Evolutionary conservation across 208 protist genomes (phyloP), one percentile per base, ranked within the genome.

Genomic region (Leishmania amazonensis): DNA sequence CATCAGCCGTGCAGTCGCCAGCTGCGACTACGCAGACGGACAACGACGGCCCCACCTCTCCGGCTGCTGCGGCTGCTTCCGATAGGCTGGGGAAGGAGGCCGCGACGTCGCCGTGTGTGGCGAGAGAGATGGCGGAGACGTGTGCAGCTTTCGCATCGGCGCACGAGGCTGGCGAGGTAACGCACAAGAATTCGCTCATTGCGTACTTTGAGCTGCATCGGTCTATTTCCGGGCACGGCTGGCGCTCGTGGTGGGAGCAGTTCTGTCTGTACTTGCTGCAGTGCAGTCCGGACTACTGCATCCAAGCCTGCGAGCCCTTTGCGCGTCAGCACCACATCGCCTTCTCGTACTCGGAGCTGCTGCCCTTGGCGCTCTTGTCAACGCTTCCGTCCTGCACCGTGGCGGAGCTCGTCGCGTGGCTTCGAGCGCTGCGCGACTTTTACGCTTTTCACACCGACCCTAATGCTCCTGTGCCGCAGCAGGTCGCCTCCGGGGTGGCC

Each of bases 181-280:
- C 75, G 51, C 75, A 83, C 75, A 65, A 54, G 47, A 79, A 84
- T 65, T 47, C 80, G 6, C 67, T 86, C 28, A 79, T 90, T 31
- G 47, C 74, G 42, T 88, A 86, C 57, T 93, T 95, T 75, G 72
- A 83, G 68, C 83, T 81, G 51, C 91, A 95, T 80, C 83, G 84
- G 35, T 83, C 80, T 72, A 85, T 95, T 45, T 80, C 74, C 24
- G 49, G 65, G 8, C 81, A 77, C 62, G 89, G 85, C 76, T 97
- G 94, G 94, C 85, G 83, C 31, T 81, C 76, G 54, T 97, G 94
- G 94, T 94, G 93, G 84, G 90, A 94, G 78, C 86, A 87, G 53
- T 93, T 95, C 71, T 90, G 86, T 60, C 70, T 92, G 0, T 80
- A 85, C 35, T 77, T 95, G n/a, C 76, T 95, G 4, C 88, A 93